phyloP scores from a whole-genome alignment of 192 early-diverging fungal species.

The Mortierella antarctica region DNA sequence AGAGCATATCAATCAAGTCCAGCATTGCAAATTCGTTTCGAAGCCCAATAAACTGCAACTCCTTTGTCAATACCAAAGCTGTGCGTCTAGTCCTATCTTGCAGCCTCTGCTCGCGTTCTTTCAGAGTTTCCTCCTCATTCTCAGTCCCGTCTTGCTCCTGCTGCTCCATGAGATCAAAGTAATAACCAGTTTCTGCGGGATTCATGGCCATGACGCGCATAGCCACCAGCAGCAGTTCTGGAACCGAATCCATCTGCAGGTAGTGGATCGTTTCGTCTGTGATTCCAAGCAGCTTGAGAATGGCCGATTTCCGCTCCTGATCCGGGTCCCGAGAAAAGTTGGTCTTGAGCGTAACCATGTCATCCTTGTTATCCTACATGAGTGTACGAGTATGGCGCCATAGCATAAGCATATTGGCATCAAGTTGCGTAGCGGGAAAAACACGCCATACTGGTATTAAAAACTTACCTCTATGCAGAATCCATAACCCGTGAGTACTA shows the following conservation, averaged over 20 bases:
- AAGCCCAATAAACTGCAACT: conserved; percentile 56
- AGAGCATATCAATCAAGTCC: conserved; percentile 55
- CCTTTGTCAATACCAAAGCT: not conserved
- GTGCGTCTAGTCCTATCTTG: not conserved
- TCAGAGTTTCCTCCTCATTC: not conserved
- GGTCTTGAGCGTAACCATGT: conserved; percentile 66
- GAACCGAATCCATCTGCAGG: conserved; percentile 57
- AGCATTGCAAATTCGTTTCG: conserved; percentile 71
- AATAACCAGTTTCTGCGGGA: conserved; percentile 49
- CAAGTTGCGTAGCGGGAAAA: not conserved
- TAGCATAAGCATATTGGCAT: not conserved
- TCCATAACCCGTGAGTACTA: conserved; percentile 74
- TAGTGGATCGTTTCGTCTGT: conserved; percentile 54
- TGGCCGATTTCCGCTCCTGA: conserved; percentile 49
- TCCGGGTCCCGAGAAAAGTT: conserved; percentile 70
- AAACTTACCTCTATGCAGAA: conserved; percentile 66
- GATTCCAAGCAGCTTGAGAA: conserved; percentile 58
- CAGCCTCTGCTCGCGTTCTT: not conserved
- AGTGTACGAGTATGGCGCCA: not conserved
- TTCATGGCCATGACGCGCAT: conserved; percentile 80
- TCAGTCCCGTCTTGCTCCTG: conserved; percentile 8
- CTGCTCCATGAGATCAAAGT: not conserved
- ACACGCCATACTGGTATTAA: not conserved
- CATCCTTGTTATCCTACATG: conserved; percentile 61
- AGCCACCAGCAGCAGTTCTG: conserved; percentile 58